A percentile compares a stretch with the other conserved stretches of the same genome.
These are phyloP conservation scores for Isabelozyma pseudorhagii DNA, from an alignment of 805 yeast genomes.

Conservation along the genomic window DNA sequence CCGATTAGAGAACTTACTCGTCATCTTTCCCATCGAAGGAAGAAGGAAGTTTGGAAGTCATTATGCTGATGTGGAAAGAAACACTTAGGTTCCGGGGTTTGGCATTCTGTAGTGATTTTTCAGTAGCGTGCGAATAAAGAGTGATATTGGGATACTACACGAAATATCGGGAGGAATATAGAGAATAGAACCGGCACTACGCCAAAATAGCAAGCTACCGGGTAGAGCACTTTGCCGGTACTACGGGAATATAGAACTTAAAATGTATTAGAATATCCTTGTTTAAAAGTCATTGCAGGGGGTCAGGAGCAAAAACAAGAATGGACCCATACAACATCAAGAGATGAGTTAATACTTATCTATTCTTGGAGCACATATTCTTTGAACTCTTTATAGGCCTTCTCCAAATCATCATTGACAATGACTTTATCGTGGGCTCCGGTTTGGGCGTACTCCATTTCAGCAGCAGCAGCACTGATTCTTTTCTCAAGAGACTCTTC, in stretches of 20 bases:
- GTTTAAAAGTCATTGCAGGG: neutral
- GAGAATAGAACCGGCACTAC: neutral
- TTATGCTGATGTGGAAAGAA: neutral
- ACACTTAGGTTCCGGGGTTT: neutral
- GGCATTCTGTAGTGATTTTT: neutral
- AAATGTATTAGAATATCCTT: neutral
- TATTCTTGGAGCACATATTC: conserved; percentile 58
- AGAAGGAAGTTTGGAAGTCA: conserved; percentile 38
- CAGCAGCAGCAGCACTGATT: conserved; percentile 81
- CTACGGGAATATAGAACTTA: neutral
- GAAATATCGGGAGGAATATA: neutral
- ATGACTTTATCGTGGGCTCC: conserved; percentile 91
- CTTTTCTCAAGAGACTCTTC: conserved; percentile 81
- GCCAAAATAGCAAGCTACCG: neutral
- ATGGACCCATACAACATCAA: neutral
- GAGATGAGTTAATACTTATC: neutral
- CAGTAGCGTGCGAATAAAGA: neutral
- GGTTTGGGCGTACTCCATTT: conserved; percentile 81
- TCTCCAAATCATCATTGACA: conserved; percentile 89
- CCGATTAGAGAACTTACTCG: conserved; percentile 38
- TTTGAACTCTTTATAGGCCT: conserved; percentile 79
- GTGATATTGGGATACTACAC: neutral
- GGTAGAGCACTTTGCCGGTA: neutral
- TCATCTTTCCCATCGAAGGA: conserved; percentile 46
- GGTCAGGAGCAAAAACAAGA: neutral